A percentile compares a stretch with the other conserved stretches of the same genome.
Conservation (phyloP, 1,139 yeast species). For the Zygosaccharomyces pseudobailii region DNA sequence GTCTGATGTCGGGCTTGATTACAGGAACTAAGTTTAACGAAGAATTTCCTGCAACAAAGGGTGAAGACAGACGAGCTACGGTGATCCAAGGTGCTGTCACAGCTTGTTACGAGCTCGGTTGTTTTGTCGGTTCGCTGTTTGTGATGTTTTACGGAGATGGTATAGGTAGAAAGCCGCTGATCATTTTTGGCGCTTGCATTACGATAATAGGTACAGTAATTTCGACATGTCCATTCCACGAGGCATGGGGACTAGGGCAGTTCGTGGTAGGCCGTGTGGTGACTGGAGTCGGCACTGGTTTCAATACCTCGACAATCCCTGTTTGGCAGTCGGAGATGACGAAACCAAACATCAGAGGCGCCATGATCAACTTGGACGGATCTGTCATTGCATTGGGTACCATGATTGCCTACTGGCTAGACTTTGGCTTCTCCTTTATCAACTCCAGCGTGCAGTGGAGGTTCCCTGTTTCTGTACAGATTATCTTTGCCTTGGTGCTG, state of each 20-base stretch:
- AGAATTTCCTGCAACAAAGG: slow-evolving; percentile 53
- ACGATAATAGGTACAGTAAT: slow-evolving; percentile 62
- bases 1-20: slow-evolving; percentile 69
- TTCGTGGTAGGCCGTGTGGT: slow-evolving; percentile 69
- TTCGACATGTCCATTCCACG: slow-evolving; percentile 54
- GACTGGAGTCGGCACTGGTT: slow-evolving; percentile 74
- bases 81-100: slow-evolving; percentile 66
- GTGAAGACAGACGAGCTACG: slow-evolving; percentile 36
- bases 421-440: slow-evolving; percentile 63
- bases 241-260: slow-evolving; percentile 51
- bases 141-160: slow-evolving; percentile 61
- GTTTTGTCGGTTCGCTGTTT: slow-evolving; percentile 67
- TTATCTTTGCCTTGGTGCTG: slow-evolving; percentile 40
- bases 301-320: slow-evolving; percentile 76
- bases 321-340: slow-evolving; percentile 81
- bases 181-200: slow-evolving; percentile 53
- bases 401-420: slow-evolving; percentile 70
- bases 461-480: slow-evolving; percentile 44
- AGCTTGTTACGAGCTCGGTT: slow-evolving; percentile 70
- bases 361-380: slow-evolving; percentile 65
- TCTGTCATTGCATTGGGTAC: slow-evolving; percentile 70
- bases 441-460: slow-evolving; percentile 47
- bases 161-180: slow-evolving; percentile 62
- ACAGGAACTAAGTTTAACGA: slow-evolving; percentile 54
- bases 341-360: slow-evolving; percentile 65